Conservation (phyloP, 129 eudicot genomes). For the Solidago caesia region DNA sequence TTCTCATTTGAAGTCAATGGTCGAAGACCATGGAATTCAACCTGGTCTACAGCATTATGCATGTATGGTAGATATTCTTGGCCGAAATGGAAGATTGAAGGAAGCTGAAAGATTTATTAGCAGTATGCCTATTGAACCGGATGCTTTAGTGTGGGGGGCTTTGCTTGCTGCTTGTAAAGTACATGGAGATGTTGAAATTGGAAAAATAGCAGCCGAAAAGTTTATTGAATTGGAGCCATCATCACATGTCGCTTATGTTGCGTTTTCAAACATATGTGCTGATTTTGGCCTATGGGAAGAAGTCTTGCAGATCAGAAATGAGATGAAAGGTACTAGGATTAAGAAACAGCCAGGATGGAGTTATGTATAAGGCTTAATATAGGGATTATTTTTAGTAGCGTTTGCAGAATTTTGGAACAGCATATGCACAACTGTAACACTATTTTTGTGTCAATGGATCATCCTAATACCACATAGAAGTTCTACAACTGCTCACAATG, state of each 20-base stretch:
- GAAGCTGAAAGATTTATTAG: constrained; percentile 67
- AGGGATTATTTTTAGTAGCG: not conserved
- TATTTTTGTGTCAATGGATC: not conserved
- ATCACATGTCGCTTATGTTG: constrained; percentile 57
- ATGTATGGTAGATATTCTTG: constrained; percentile 83
- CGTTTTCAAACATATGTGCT: constrained; percentile 76
- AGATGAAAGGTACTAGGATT: constrained; percentile 56
- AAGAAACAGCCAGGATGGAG: constrained; percentile 87
- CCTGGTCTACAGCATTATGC: constrained; percentile 71
- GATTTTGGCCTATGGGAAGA: constrained; percentile 77
- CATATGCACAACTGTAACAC: not conserved
- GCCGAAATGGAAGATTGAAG: constrained; percentile 64
- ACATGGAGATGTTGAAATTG: constrained; percentile 72
- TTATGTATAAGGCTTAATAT: constrained; percentile 19
- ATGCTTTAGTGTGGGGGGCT: constrained; percentile 73
- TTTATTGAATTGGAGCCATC: constrained; percentile 59
- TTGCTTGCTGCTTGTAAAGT: constrained; percentile 78
- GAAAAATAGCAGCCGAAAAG: constrained; percentile 68
- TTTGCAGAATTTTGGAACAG: not conserved
- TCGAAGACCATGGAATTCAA: constrained; percentile 55
- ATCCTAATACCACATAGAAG: not conserved
- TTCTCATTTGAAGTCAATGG: constrained; percentile 62
- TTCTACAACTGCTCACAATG: not conserved
- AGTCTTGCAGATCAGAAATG: constrained; percentile 55
- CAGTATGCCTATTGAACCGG: constrained; percentile 63